Evolutionary conservation across 768 basidiomycete species (phyloP), one percentile per base, ranked within the genome.

Genomic region (Coprinopsis marcescibilis): DNA sequence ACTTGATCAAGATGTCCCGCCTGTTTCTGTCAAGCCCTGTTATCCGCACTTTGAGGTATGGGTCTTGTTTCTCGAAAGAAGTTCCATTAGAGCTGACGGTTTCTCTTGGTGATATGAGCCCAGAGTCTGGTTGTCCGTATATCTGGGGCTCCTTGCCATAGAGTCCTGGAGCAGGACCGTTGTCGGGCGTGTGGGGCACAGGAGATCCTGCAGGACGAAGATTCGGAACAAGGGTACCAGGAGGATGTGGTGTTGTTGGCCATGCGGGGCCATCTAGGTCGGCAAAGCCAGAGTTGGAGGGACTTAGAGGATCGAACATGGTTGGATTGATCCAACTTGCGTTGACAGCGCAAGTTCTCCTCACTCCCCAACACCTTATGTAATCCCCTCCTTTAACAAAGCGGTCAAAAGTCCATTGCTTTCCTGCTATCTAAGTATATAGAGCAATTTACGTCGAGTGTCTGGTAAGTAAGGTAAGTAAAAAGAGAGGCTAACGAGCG

Each of bases 1-100:
- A 80, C 60, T 90, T 84, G 60, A 99, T 75, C 60, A 97, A 78
- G 52, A 96, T 84, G 59, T 99, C 96, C 57, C 94, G 77, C 65
- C 92, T 75, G 71, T 98, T 97, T 66, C 96, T 78, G 66, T 99
- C 96, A 59, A 99, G 63, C 12, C 84, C 88, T 14, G 89, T 87
- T 52, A 99, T 87, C 59, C 91, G 76, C 38, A 95, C 89, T 59
- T 90, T 76, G 50, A 99, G 73, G 64, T 90, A 96, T 20, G 89
- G 88, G 55, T 86, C 89, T 23, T 65, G 70, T 66, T 77, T 85
- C 69, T 91, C 89, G 54, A 76, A 85, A 50, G 71, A 81, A 25
- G 69, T 61, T 4, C 89, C 89, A 60, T 88, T 89, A 0, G 82
- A 72, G 21, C 75, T 73, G 2, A 77, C 70, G 17, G 79, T 78